These are phyloP conservation scores for Umbellularia californica DNA, from an alignment of 164 flowering plant genomes.

Conservation along the genomic window DNA sequence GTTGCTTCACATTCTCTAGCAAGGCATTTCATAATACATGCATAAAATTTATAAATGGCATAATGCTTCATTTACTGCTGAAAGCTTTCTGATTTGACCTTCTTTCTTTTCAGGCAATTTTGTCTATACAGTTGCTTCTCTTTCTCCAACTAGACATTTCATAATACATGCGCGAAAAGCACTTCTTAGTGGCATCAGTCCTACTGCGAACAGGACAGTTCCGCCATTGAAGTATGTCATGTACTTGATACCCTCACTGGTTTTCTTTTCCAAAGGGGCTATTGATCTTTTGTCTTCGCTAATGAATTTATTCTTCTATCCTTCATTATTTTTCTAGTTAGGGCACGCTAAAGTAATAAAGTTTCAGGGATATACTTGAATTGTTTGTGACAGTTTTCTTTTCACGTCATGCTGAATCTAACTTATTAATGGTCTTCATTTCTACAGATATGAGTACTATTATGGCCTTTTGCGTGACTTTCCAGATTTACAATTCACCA, in stretches of 20 bases:
- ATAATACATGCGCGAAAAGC: slow-evolving; percentile 95
- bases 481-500: slow-evolving; percentile 81
- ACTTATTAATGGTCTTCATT: slow-evolving; percentile 7
- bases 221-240: slow-evolving; percentile 86
- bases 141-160: slow-evolving; percentile 89
- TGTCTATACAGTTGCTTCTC: slow-evolving; percentile 79
- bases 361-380: neutral
- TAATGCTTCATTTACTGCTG: no score
- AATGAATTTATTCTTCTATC: neutral
- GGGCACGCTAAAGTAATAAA: neutral
- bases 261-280: neutral
- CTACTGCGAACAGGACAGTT: slow-evolving; percentile 81
- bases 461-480: slow-evolving; percentile 94
- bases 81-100: neutral
- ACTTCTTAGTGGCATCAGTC: slow-evolving; percentile 87
- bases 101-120: slow-evolving; percentile 69
- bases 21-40: slow-evolving; percentile 87
- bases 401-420: neutral
- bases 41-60: slow-evolving; percentile 39
- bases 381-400: neutral
- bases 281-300: neutral
- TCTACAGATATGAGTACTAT: slow-evolving; percentile 79
- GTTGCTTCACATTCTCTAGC: slow-evolving; percentile 91
- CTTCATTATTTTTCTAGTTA: neutral
- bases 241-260: slow-evolving; percentile 1